phyloP scores from a whole-genome alignment of 306 rosid genomes.

The Glycine soja region DNA sequence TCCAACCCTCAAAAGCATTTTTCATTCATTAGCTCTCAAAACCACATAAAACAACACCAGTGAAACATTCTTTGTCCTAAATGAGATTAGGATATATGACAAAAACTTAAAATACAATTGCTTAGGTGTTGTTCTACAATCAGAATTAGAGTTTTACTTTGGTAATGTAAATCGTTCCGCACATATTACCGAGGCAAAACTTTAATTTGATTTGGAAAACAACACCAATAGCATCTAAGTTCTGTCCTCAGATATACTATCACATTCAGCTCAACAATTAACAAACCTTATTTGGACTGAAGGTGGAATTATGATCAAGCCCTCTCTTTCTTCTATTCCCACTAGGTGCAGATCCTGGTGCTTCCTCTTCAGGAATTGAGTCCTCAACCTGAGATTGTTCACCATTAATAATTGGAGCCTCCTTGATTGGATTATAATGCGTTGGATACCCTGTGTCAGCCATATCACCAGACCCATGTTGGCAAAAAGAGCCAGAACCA shows the following conservation, averaged over 20 bases:
- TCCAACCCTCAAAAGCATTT: conserved; percentile 43
- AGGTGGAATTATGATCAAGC: conserved; percentile 62
- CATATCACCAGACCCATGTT: conserved; percentile 63
- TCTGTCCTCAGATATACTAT: neutral
- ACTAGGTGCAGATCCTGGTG: conserved; percentile 63
- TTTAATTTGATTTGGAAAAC: neutral
- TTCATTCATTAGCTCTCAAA: conserved; percentile 42
- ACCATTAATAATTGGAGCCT: conserved; percentile 52
- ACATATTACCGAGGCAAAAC: neutral
- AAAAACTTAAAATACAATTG: neutral
- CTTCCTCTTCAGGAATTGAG: conserved; percentile 63
- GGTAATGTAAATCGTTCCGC: neutral
- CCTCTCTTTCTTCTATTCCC: conserved; percentile 78
- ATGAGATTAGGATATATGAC: conserved; percentile 4
- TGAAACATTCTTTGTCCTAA: conserved; percentile 36
- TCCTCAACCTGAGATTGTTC: conserved; percentile 65
- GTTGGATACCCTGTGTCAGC: conserved; percentile 59
- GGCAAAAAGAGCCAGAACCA: conserved; percentile 57
- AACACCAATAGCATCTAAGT: neutral
- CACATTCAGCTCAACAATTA: conserved; percentile 37
- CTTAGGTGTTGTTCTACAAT: neutral
- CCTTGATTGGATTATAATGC: conserved; percentile 62
- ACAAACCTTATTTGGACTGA: conserved; percentile 76
- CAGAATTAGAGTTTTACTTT: neutral
- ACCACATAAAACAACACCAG: conserved; percentile 42